Evolutionary conservation across 2,329 filamentous ascomycete species (phyloP), one percentile per base, ranked within the genome.

Genomic region (Fusarium cyanostomum): DNA sequence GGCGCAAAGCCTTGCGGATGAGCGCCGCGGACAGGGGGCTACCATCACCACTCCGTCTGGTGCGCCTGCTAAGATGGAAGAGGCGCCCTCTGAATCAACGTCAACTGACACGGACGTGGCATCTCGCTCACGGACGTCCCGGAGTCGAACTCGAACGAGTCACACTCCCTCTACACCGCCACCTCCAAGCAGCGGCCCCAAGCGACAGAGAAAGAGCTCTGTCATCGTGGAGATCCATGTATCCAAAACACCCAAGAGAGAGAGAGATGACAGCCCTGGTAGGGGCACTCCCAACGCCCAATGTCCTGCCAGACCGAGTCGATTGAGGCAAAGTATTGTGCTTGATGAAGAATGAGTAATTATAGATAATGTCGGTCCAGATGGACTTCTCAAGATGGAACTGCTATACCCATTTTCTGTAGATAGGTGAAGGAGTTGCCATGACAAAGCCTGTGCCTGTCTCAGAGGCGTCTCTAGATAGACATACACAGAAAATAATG

Each of bases 1-100:
- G 72, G 66, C 52, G 3, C 56, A 69, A 42, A 76, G 67, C 21
- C 64, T 71, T 8, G 48, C 44, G 5, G 57, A 66, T 37, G 68
- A 72, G 34, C 44, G 44, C 5, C 52, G 51, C 4, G 30, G 27
- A 10, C 16, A 45, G 27, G 38, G 10, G 35, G 28, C 27, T 21
- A 15, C 9, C 10, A 15, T 24, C 12, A 28, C 43, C 13, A 15
- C 38, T 26, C 11, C 24, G 13, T 49, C 16, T 11, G 28, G 16
- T 2, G 42, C 31, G 2, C 56, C 39, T 16, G 35, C 42, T 4
- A 49, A 55, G 15, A 24, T 66, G 4, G 60, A 58, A 10, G 56
- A 56, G 13, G 30, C 38, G 5, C 33, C 53, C 8, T 60, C 58
- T 8, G 38, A 59, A 27, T 42, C 48, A 21, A 44, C 52, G 13